Evolutionary conservation across 2,329 filamentous ascomycete species (phyloP).

Genomic region (Diaporthe ilicicola): DNA sequence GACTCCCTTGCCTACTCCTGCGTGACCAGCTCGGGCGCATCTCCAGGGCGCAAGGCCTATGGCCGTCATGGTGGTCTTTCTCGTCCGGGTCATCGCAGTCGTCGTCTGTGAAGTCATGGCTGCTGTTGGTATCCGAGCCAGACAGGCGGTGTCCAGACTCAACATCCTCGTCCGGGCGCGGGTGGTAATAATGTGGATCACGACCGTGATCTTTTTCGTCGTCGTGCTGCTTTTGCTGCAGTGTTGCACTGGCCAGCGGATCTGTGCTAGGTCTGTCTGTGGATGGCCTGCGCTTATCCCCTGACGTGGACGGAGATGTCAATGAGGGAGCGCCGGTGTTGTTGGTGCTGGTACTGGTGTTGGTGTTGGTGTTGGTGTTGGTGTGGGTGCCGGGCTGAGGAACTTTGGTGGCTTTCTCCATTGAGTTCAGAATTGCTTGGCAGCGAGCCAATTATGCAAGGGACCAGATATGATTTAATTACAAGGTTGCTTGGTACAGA

Average conservation of each 20-base stretch:
- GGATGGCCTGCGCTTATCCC: not conserved
- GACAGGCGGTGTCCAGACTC: conserved; percentile 17
- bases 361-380: not conserved
- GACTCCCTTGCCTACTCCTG: conserved; percentile 22
- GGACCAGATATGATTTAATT: not conserved
- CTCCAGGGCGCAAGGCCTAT: conserved; percentile 41
- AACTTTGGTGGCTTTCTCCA: not conserved
- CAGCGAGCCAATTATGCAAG: conserved; percentile 5
- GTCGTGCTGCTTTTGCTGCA: not conserved
- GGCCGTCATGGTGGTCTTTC: conserved; percentile 39
- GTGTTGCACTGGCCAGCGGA: not conserved
- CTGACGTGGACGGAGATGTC: not conserved
- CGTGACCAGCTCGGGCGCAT: conserved; percentile 34
- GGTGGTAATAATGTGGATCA: conserved; percentile 24
- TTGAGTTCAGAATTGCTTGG: not conserved
- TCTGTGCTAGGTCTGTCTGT: not conserved
- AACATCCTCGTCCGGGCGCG: conserved; percentile 25
- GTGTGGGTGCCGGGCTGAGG: not conserved
- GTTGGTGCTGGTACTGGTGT: not conserved
- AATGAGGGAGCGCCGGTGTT: not conserved
- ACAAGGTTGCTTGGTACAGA: not conserved
- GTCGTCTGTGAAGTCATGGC: not conserved
- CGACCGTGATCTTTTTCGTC: not conserved
- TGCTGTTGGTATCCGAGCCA: conserved; percentile 24
- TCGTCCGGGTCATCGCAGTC: conserved; percentile 28